Evolutionary conservation across 2,329 filamentous ascomycete genomes (phyloP).

Genomic region (Botrytis fabae): DNA sequence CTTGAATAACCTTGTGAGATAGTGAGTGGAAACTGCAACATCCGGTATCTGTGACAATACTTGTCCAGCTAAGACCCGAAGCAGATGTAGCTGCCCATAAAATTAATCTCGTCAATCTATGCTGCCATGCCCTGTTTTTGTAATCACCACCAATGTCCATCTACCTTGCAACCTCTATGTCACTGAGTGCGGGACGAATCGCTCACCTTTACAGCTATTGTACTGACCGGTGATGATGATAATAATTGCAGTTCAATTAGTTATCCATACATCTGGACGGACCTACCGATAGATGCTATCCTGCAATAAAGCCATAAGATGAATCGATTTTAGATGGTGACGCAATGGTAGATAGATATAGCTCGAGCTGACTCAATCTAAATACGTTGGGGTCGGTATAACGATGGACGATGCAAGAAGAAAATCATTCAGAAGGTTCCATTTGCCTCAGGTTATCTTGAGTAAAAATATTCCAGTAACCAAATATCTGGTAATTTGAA

Average conservation of each 20-base stretch:
- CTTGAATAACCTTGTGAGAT: too few relatives aligned
- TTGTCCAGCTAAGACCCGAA: too few relatives aligned
- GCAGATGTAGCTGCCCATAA: too few relatives aligned
- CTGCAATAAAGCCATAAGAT: fast-evolving
- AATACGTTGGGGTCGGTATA: not conserved
- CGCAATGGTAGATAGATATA: too few relatives aligned
- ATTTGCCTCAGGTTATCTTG: fast-evolving
- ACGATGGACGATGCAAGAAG: too few relatives aligned
- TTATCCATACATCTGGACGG: fast-evolving
- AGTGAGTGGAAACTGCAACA: too few relatives aligned
- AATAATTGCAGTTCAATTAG: too few relatives aligned
- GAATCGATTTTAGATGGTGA: too few relatives aligned
- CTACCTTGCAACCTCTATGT: not conserved
- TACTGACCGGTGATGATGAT: not conserved
- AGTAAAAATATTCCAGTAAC: fast-evolving
- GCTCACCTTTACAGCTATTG: not conserved
- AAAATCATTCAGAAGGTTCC: too few relatives aligned
- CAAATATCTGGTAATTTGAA: too few relatives aligned
- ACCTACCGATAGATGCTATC: fast-evolving
- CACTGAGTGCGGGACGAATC: not conserved
- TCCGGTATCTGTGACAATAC: too few relatives aligned
- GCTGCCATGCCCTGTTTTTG: not conserved
- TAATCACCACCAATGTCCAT: not conserved
- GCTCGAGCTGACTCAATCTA: not conserved
- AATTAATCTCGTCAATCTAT: not conserved